phyloP scores from a whole-genome alignment of 2,329 filamentous ascomycete species.

The Colletotrichum coccodes region DNA sequence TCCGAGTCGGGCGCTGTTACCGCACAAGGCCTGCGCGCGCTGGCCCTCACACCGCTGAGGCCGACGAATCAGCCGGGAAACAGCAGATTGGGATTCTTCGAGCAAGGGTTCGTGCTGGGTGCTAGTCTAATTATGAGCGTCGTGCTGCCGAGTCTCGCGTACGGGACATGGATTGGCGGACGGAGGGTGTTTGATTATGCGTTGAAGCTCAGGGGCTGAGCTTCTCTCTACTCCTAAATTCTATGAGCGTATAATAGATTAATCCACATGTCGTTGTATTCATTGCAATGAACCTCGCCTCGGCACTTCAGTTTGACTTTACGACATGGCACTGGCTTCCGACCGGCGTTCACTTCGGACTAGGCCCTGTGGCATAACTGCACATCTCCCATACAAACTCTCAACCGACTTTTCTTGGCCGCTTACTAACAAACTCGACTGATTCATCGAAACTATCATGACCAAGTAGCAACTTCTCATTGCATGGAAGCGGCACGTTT shows the following conservation, averaged over 20 bases:
- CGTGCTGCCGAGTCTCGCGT: slow-evolving; percentile 19
- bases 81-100: slow-evolving; percentile 25
- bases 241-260: neutral
- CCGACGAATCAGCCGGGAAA: slow-evolving; percentile 25
- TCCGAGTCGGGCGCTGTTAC: neutral
- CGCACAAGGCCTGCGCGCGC: neutral
- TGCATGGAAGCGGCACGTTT: neutral
- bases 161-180: slow-evolving; percentile 29
- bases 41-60: slow-evolving; percentile 13
- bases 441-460: too few species aligned
- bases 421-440: neutral
- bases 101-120: slow-evolving; percentile 23
- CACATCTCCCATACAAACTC: neutral
- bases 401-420: too few species aligned
- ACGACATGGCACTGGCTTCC: neutral
- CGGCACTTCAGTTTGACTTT: neutral
- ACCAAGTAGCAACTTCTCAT: too few species aligned
- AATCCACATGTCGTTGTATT: neutral
- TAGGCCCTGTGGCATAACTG: neutral
- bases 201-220: slow-evolving; percentile 7
- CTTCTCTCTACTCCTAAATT: neutral
- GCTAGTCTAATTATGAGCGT: slow-evolving; percentile 27
- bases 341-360: too few species aligned
- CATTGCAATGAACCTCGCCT: neutral
- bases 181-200: slow-evolving; percentile 25